Evolutionary conservation across 2,329 filamentous ascomycete species (phyloP), one percentile per base, ranked within the genome.

Genomic region (Aureobasidium subglaciale): DNA sequence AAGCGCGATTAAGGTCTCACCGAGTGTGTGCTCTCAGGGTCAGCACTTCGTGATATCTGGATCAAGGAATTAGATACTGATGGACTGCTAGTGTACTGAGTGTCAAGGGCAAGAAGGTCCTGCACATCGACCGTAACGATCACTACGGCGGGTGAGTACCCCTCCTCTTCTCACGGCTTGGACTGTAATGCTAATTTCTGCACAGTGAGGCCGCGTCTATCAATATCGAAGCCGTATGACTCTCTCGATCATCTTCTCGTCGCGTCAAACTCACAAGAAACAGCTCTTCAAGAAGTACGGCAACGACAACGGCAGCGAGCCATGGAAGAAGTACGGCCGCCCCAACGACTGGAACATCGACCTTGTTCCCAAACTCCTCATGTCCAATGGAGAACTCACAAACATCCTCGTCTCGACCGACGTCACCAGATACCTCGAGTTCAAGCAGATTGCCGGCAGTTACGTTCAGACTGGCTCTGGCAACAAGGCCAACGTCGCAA

Each of bases 331-430:
- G 75, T 97, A 96, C 73, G 92, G 92, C 66, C 87, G 93, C 59
- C 79, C 85, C 71, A 96, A 96, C 76, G 92, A 97, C 81, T 99
- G 93, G 93, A 97, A 96, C 80, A 95, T 99, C 74, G 95, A 99
- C 71, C 82, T 99, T 59, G 91, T 99, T 46, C 92, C 93, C 64
- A 99, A 99, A 81, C 86, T 99, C 68, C 83, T 99, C 73, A 97
- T 99, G 91, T 90, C 92, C 59, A 96, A 95, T 61, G 93, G 93
- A 73, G 92, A 99, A 77, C 80, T 99, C 70, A 97, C 92, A 71
- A 97, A 97, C 76, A 96, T 99, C 68, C 85, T 99, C 69, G 90
- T 96, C 61, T 96, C 91, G 50, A 97, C 92, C 74, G 90, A 96
- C 60, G 75, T 78, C 58, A 78, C 76, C 56, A 69, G 75, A 61